Evolutionary conservation across 495 filamentous ascomycete species (phyloP), one percentile per base, ranked within the genome.

Genomic region (Lepidopterella palustris): DNA sequence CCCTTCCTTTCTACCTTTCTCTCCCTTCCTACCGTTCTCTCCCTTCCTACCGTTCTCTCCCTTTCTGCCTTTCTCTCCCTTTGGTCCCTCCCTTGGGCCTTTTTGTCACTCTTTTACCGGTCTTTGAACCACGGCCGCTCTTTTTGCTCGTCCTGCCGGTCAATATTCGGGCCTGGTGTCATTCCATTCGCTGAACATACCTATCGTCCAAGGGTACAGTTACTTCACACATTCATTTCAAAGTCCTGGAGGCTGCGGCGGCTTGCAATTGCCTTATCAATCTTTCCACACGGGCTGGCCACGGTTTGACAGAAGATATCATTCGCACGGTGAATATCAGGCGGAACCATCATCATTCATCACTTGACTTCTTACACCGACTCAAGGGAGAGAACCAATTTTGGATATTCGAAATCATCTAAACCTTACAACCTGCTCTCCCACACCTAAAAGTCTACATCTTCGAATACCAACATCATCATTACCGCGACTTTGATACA

Each of bases 51-150:
- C n/a, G n/a, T n/a, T 53, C 53, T n/a, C 3, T 26, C 10, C 18
- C 40, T n/a, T 48, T 58, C 28, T 15, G 4, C 26, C 50, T 39
- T 56, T 28, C 57, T 59, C 39, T 56, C 47, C 1, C 18, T 53
- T 45, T 23, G 54, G 20, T 32, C 60, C 61, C 58, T 67, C 58
- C 31, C 48, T 66, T 45, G 59, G 42, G 55, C 60, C 61, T 51
- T 57, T 40, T 45, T 50, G 53, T 57, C 64, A 67, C 15, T 71
- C 65, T 70, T 76, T 50, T 27, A 27, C 47, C 47, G 25, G 47
- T 50, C 20, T 50, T 24, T 21, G 8, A 50, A 13, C 25, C 6
- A 6, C 21, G 24, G 13, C 21, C 15, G 15, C 21, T 27, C 15
- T 49, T 49, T 13, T 25, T 25, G 47, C 25, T 24, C 21, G 2